A percentile compares a stretch with the other conserved stretches of the same genome.
Conservation (phyloP, 805 yeast genomes). For the Starmerella floricola region DNA sequence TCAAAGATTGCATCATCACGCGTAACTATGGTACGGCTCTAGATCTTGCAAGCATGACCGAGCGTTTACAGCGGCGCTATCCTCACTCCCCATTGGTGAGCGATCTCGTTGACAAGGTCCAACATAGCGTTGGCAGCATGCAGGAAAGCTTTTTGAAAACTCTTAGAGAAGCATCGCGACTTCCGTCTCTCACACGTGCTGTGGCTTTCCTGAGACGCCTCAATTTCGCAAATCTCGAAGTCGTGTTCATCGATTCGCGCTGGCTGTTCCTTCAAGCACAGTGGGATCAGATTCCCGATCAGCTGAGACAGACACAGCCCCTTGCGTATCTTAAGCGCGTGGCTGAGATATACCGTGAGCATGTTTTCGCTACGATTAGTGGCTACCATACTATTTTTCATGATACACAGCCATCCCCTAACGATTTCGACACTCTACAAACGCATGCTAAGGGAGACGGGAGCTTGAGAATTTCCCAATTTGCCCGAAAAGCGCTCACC, state of each 20-base stretch:
- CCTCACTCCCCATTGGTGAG: slow-evolving; percentile 45
- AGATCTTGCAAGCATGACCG: slow-evolving; percentile 64
- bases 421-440: slow-evolving; percentile 2
- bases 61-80: slow-evolving; percentile 56
- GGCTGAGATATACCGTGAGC: slow-evolving; percentile 76
- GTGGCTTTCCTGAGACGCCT: slow-evolving; percentile 63
- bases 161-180: slow-evolving; percentile 63
- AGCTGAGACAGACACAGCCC: slow-evolving; percentile 42
- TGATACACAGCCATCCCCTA: slow-evolving; percentile 6
- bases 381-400: slow-evolving; percentile 54
- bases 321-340: slow-evolving; percentile 62
- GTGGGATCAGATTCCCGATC: slow-evolving; percentile 28
- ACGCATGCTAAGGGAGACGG: background rate
- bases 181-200: slow-evolving; percentile 66
- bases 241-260: slow-evolving; percentile 30
- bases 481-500: slow-evolving; percentile 23
- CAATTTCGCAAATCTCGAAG: slow-evolving; percentile 19
- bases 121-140: slow-evolving; percentile 44
- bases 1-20: slow-evolving; percentile 69
- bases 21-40: slow-evolving; percentile 86
- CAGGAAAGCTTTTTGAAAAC: slow-evolving; percentile 54
- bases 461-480: slow-evolving; percentile 14
- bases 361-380: slow-evolving; percentile 59
- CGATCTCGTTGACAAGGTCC: slow-evolving; percentile 43
- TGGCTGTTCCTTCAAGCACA: slow-evolving; percentile 14